Evolutionary conservation across 2,329 filamentous ascomycete genomes (phyloP).

Genomic region (Ophidiomyces ophidiicola): DNA sequence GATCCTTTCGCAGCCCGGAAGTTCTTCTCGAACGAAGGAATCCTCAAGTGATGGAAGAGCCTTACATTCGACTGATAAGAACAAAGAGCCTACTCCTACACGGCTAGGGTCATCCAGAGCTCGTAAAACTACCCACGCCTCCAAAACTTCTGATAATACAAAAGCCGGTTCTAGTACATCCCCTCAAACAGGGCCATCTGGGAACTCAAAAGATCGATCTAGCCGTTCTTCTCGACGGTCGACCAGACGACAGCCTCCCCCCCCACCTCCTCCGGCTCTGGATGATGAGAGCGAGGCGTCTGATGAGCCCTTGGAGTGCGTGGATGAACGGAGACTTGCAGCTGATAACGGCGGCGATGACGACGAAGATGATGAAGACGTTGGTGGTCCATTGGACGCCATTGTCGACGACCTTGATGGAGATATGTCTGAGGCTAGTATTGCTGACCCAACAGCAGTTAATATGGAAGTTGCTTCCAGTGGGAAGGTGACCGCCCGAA

Average conservation of each 20-base stretch:
- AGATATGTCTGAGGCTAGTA: slow-evolving; percentile 61
- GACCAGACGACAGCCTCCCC: slow-evolving; percentile 10
- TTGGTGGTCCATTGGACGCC: slow-evolving; percentile 57
- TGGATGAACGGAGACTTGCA: slow-evolving; percentile 75
- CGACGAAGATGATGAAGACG: slow-evolving; percentile 46
- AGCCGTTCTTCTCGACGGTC: slow-evolving; percentile 10
- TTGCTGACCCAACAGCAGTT: slow-evolving; percentile 73
- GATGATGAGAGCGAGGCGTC: slow-evolving; percentile 49
- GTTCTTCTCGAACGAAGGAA: slow-evolving; percentile 52
- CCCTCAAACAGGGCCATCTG: slow-evolving; percentile 24
- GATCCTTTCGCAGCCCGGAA: slow-evolving; percentile 60
- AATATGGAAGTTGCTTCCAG: slow-evolving; percentile 79
- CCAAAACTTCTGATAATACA: slow-evolving; percentile 8
- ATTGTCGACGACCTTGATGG: slow-evolving; percentile 87
- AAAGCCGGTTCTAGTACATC: neutral
- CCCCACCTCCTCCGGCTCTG: slow-evolving; percentile 38
- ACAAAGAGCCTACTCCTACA: slow-evolving; percentile 5
- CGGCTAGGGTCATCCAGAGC: slow-evolving; percentile 23
- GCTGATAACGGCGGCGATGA: slow-evolving; percentile 45
- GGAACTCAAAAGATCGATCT: slow-evolving; percentile 23
- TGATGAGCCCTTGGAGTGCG: slow-evolving; percentile 72
- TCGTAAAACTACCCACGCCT: slow-evolving; percentile 2
- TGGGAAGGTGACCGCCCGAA: slow-evolving; percentile 78
- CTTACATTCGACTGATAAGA: neutral
- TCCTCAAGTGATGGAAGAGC: slow-evolving; percentile 24